Evolutionary conservation across 495 filamentous ascomycete genomes (phyloP), one percentile per base, ranked within the genome.

Genomic region (Aspergillus homomorphus): DNA sequence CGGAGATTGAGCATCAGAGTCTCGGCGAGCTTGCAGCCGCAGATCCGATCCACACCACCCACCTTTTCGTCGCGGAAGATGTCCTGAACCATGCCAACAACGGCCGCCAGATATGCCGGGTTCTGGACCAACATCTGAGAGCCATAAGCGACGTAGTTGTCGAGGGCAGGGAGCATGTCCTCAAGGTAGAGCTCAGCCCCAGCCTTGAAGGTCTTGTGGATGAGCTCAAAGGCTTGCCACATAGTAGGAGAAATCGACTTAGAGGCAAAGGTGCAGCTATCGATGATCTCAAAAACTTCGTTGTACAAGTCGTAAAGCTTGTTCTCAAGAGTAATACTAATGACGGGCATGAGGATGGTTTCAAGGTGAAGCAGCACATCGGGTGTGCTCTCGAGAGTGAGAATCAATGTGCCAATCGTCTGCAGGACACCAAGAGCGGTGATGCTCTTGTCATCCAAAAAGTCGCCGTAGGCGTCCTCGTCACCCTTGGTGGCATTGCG

Each of bases 21-120:
- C 73, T 98, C 94, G 22, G 95, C 91, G 51, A 98, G 87, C 76
- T 97, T 97, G 85, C 95, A 98, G n/a, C 94, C 94, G 70, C 94
- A 97, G 58, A 98, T 97, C 24, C 95, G 82, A 72, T 98, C 94
- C 54, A 97, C 91, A 22, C 93, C 92, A 24, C 91, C 90, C 52
- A 97, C 89, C 63, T 95, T 96, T 55, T 90, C 86, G 57, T 96
- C 91, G 50, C 80, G 79, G 73, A 91, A 91, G 56, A 88, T 88
- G 50, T 84, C 83, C 48, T 83, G 78, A 20, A 87, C 80, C 85
- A 98, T 98, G 49, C 89, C 84, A 56, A 90, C 91, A 43, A 96
- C 79, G 2, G 93, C 94, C 33, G 87, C 83, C 45, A 96, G 81
- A 66, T 97, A 97, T 24, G 84, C 80, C n/a, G 86, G 91, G 61